Evolutionary conservation across 495 filamentous ascomycete species (phyloP), one percentile per base, ranked within the genome.

Genomic region (Neurospora hispaniola): DNA sequence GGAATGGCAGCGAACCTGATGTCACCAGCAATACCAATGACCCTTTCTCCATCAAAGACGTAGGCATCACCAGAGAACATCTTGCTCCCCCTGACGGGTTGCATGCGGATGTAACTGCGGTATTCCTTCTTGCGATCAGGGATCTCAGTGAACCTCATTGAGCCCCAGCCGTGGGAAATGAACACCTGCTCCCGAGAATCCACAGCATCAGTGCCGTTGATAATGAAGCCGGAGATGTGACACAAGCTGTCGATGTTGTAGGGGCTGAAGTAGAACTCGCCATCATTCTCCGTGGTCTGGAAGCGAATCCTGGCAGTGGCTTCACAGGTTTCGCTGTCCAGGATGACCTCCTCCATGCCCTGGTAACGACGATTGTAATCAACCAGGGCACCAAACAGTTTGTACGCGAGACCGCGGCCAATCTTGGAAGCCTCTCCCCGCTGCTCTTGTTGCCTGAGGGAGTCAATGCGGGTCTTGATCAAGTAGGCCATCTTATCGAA

Each of bases 161-260:
- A 90, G 74, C 91, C 89, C 90, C 92, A 92, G n/a, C 92, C 91
- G 76, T 94, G 93, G 54, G 89, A 92, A 72, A 94, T 89, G 77
- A 89, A 95, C 41, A 93, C 90, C 62, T 89, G 84, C 71, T 91
- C 88, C 72, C 88, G 88, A 0, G 89, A 90, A 75, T 94, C 90
- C 4, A 90, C 86, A 31, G 86, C 87, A 76, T 93, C 92, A 71
- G 89, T 93, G 16, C 88, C 91, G 77, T 94, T 94, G 82, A 93
- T 89, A 74, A 91, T 90, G 80, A 96, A 94, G 20, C 93, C 93
- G 11, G 90, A 90, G 41, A 92, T 84, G 75, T 91, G 89, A 74
- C 86, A 87, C 69, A 87, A 74, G 62, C 89, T 90, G 78, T 94
- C 92, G 66, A 93, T 91, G 86, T 89, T 92, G 80, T 90, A 91